Conservation (phyloP, 2,329 filamentous ascomycete species). For the Ceratocystis alfenasii region DNA sequence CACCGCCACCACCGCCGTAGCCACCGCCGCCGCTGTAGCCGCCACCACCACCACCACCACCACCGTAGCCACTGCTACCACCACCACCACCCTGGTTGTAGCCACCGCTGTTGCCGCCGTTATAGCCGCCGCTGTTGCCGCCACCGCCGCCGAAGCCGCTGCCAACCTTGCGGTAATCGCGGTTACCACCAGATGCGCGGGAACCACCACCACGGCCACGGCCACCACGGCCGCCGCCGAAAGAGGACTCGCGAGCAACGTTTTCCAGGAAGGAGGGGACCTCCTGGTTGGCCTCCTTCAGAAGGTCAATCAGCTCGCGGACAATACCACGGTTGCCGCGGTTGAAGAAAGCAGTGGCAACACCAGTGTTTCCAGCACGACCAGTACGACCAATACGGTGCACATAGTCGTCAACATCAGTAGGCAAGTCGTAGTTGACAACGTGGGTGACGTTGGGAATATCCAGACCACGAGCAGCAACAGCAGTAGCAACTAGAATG, state of each 20-base stretch:
- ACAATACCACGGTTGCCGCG: constrained; percentile 97
- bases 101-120: constrained; percentile 35
- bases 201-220: constrained; percentile 53
- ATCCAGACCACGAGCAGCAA: constrained; percentile 81
- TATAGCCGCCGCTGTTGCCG: constrained; percentile 34
- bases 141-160: constrained; percentile 35
- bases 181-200: constrained; percentile 54
- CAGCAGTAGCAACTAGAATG: constrained; percentile 91
- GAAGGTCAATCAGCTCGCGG: constrained; percentile 86
- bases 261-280: constrained; percentile 89
- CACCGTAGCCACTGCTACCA: constrained; percentile 29
- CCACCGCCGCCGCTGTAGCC: constrained; percentile 34
- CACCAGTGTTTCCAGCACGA: constrained; percentile 97
- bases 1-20: constrained; percentile 34
- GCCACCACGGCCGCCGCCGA: constrained; percentile 53
- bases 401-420: constrained; percentile 96
- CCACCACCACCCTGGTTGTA: constrained; percentile 33
- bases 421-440: constrained; percentile 98
- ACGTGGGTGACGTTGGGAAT: constrained; percentile 96
- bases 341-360: constrained; percentile 99
- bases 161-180: constrained; percentile 72
- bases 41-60: constrained; percentile 33
- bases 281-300: constrained; percentile 98
- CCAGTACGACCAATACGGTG: constrained; percentile 99
- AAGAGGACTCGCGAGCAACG: constrained; percentile 89